Evolutionary conservation across 164 flowering plant species (phyloP).

Genomic region (Litsea cubeba): DNA sequence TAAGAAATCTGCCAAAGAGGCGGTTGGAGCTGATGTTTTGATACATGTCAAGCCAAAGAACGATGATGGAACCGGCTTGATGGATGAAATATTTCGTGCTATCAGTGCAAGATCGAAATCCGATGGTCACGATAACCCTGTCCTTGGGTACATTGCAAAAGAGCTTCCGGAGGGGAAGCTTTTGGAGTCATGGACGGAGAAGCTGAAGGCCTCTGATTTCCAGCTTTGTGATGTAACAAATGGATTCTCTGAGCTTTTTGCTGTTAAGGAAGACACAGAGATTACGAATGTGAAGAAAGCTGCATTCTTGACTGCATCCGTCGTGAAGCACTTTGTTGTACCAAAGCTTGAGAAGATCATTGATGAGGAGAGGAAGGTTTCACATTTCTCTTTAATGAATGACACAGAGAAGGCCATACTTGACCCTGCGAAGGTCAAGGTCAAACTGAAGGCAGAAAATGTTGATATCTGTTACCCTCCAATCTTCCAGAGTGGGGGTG

Average conservation of each 20-base stretch:
- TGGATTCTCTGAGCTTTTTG: slow-evolving; percentile 65
- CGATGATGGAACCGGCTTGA: slow-evolving; percentile 50
- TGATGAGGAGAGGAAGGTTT: slow-evolving; percentile 68
- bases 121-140: slow-evolving; percentile 20
- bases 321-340: slow-evolving; percentile 60
- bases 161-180: slow-evolving; percentile 77
- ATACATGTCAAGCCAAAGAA: slow-evolving; percentile 65
- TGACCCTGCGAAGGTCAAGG: slow-evolving; percentile 44
- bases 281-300: slow-evolving; percentile 62
- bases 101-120: slow-evolving; percentile 15
- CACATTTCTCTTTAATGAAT: slow-evolving; percentile 70
- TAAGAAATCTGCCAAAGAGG: slow-evolving; percentile 44
- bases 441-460: slow-evolving; percentile 65
- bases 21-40: slow-evolving; percentile 45
- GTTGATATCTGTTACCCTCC: slow-evolving; percentile 84
- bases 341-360: slow-evolving; percentile 66
- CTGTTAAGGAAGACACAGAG: slow-evolving; percentile 55
- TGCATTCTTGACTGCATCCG: slow-evolving; percentile 49
- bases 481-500: slow-evolving; percentile 74
- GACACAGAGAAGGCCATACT: slow-evolving; percentile 66
- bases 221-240: slow-evolving; percentile 48
- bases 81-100: slow-evolving; percentile 43
- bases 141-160: slow-evolving; percentile 56
- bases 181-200: slow-evolving; percentile 58
- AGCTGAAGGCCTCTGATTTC: slow-evolving; percentile 35